phyloP scores from a whole-genome alignment of 2,329 filamentous ascomycete species.

The Exophiala alcalophila region DNA sequence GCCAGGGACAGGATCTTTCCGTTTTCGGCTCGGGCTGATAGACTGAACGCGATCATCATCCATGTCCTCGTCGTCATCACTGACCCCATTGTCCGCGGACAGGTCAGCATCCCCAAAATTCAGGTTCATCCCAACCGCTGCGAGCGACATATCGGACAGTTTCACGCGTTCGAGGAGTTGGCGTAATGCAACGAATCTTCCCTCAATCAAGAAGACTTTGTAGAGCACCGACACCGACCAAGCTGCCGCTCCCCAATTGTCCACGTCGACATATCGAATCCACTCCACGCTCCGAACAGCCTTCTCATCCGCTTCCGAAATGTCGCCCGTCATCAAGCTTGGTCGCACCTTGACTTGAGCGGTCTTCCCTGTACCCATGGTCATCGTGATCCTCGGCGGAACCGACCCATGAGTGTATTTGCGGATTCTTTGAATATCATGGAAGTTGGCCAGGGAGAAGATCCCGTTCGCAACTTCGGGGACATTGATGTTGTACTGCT shows the following conservation, averaged over 20 bases:
- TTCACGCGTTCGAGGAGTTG: slow-evolving; percentile 52
- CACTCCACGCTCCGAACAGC: slow-evolving; percentile 81
- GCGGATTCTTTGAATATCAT: slow-evolving; percentile 34
- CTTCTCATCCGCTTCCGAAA: slow-evolving; percentile 61
- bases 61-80: slow-evolving; percentile 25
- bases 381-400: slow-evolving; percentile 22
- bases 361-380: slow-evolving; percentile 20
- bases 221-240: slow-evolving; percentile 68
- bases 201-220: slow-evolving; percentile 74
- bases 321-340: slow-evolving; percentile 66
- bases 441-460: slow-evolving; percentile 54
- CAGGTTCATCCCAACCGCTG: slow-evolving; percentile 40
- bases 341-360: slow-evolving; percentile 54
- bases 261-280: slow-evolving; percentile 69
- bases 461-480: slow-evolving; percentile 64
- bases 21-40: slow-evolving; percentile 31
- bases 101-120: slow-evolving; percentile 28
- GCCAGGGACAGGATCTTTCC: slow-evolving; percentile 28
- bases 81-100: slow-evolving; percentile 27
- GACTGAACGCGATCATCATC: slow-evolving; percentile 32
- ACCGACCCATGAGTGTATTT: slow-evolving; percentile 2
- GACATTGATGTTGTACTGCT: slow-evolving; percentile 69
- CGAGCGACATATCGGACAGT: slow-evolving; percentile 47
- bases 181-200: slow-evolving; percentile 54
- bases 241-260: slow-evolving; percentile 68